Conservation (phyloP, 495 filamentous ascomycete species). For the Rostrohypoxylon terebratum region DNA sequence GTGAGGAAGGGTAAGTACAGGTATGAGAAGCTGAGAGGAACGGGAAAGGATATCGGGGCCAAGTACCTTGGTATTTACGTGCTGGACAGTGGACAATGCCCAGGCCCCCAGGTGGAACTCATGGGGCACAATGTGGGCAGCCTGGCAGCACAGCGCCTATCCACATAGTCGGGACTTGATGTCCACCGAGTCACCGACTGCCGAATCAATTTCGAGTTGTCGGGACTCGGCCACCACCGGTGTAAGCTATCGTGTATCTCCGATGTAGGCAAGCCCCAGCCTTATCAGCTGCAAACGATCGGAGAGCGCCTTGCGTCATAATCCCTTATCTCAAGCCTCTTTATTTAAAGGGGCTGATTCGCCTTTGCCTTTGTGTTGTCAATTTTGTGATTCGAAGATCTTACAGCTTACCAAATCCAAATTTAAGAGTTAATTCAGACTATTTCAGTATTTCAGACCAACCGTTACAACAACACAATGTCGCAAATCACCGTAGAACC, state of each 20-base stretch:
- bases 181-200: slow-evolving; percentile 2
- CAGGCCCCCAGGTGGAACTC: too few relatives aligned
- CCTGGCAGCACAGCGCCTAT: too few relatives aligned
- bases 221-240: slow-evolving; percentile 10
- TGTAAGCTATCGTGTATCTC: slow-evolving; percentile 7
- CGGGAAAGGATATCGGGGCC: neutral
- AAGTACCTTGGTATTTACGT: slow-evolving; percentile 3
- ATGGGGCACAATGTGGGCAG: too few relatives aligned
- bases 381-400: neutral
- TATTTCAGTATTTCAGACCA: neutral
- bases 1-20: neutral
- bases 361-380: neutral
- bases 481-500: slow-evolving; percentile 52
- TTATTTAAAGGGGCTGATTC: neutral
- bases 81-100: neutral
- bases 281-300: slow-evolving; percentile 13
- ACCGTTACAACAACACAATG: slow-evolving; percentile 9
- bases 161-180: neutral
- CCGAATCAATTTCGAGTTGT: neutral
- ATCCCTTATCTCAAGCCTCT: neutral
- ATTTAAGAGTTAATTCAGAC: neutral
- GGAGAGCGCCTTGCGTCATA: slow-evolving; percentile 5
- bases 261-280: slow-evolving; percentile 10
- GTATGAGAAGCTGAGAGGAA: neutral
- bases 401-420: neutral